These are phyloP conservation scores for Pleurozium schreberi DNA, from an alignment of 225 moss, liverwort and hornwort species.

Conservation along the genomic window DNA sequence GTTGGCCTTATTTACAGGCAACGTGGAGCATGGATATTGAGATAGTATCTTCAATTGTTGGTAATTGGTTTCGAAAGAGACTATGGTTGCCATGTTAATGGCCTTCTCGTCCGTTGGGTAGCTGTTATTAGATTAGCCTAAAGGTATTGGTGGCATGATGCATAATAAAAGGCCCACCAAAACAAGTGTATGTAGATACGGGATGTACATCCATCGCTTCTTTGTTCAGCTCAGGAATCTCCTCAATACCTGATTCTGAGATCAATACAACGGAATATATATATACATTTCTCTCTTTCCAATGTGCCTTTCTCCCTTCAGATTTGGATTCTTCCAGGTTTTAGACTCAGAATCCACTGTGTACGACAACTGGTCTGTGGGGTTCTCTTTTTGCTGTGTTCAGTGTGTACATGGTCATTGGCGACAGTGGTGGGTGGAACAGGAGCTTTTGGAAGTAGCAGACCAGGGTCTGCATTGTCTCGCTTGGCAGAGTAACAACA, in stretches of 20 bases:
- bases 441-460: constrained; percentile 39
- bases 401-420: constrained; percentile 20
- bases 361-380: not conserved
- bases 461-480: constrained; percentile 27
- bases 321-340: not conserved
- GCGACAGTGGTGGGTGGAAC: constrained; percentile 29
- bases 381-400: not conserved
- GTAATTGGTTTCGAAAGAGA: constrained; percentile 13
- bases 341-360: not conserved
- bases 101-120: not conserved
- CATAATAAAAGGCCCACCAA: constrained; percentile 4
- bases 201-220: constrained; percentile 1
- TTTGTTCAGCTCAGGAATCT: constrained; percentile 13
- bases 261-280: constrained; percentile 12
- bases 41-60: constrained; percentile 11
- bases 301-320: not conserved
- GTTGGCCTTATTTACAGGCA: constrained; percentile 6
- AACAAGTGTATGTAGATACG: constrained; percentile 11
- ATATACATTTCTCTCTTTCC: not conserved
- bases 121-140: not conserved
- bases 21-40: not conserved
- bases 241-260: constrained; percentile 5
- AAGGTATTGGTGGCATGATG: constrained; percentile 7
- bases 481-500: constrained; percentile 19
- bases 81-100: not conserved